Base-by-base conservation (phyloP, 805 yeast genomes). In the Deakozyma indianensis region DNA sequence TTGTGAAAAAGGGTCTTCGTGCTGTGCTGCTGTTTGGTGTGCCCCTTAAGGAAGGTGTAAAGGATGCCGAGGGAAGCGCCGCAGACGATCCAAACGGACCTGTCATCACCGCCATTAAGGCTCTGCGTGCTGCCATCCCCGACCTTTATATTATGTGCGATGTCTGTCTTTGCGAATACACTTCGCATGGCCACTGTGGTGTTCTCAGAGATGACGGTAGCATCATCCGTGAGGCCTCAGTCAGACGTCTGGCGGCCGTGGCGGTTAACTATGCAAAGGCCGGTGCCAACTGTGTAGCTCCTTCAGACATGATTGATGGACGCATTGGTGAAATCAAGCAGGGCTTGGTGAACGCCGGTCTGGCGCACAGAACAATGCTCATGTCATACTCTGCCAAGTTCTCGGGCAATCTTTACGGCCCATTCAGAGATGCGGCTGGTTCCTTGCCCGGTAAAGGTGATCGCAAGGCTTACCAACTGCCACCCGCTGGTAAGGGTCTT, bases 131-230 rank as follows among this genome's bases (percentile, higher is more conserved):
- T 41, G 64, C 73, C 15, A 88, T 83, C 66, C 97, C 98, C 3
- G 81, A 76, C 23, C 71, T 92, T 48, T 90, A 80, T 61, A 76
- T 92, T 51, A 77, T 87, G 74, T 83, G 95, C 58, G 98, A 92
- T 59, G 96, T 90, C 22, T 92, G 98, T 64, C 67, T 92, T 45
- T 92, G 98, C 68, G 98, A 92, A 65, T 92, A 86, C 64, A 92
- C 98, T 5, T 74, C 80, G 46, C 97, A 92, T 57, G 98, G 98
- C n/a, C 98, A 92, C 62, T 92, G 98, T 66, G 98, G 98, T 35
- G 71, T 87, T 15, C 70, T 92, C 45, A 72, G 80, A 50, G 94
- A 83, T 47, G 96, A 87, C 59, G 96, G 97, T 4, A 59, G 83
- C 7, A 75, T 92, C 56, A 80, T 83, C 59, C 73, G 95, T 46